Evolutionary conservation across 805 yeast genomes (phyloP).

Genomic region (Myxozyma melibiosi): DNA sequence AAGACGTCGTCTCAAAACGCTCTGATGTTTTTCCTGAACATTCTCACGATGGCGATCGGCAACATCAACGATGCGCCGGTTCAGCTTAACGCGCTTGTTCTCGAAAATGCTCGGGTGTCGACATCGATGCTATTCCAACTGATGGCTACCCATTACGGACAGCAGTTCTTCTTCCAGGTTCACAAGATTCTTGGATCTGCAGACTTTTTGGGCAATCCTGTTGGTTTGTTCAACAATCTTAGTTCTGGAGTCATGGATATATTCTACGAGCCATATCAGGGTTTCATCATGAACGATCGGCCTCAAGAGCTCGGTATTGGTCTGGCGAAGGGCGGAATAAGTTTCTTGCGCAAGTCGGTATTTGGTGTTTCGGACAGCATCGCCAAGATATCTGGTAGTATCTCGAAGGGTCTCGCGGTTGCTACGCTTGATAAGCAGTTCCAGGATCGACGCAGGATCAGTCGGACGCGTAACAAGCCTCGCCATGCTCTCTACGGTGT

Average conservation of each 20-base stretch:
- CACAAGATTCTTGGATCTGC: constrained; percentile 95
- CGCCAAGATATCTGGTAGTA: constrained; percentile 88
- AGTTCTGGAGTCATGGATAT: constrained; percentile 96
- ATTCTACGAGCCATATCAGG: constrained; percentile 96
- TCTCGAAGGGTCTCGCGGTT: constrained; percentile 90
- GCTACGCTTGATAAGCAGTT: constrained; percentile 85
- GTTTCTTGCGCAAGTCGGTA: constrained; percentile 91
- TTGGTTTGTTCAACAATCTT: constrained; percentile 88
- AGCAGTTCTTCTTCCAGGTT: constrained; percentile 86
- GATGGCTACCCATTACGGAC: constrained; percentile 83
- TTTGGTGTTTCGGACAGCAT: constrained; percentile 94
- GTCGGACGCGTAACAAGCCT: constrained; percentile 75
- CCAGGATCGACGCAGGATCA: constrained; percentile 77
- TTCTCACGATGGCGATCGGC: constrained; percentile 94
- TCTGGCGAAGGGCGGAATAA: constrained; percentile 91
- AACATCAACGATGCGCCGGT: constrained; percentile 97
- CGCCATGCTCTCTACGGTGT: constrained; percentile 84
- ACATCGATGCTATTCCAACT: constrained; percentile 69
- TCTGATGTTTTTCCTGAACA: constrained; percentile 69
- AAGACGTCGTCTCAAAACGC: constrained; percentile 64
- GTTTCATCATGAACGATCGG: constrained; percentile 88
- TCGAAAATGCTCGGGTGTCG: constrained; percentile 90
- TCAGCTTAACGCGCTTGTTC: constrained; percentile 76
- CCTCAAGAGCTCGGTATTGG: constrained; percentile 97
- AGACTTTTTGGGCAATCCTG: constrained; percentile 95